Conservation (phyloP, 257 asterid species). For the Penstemon barbatus region DNA sequence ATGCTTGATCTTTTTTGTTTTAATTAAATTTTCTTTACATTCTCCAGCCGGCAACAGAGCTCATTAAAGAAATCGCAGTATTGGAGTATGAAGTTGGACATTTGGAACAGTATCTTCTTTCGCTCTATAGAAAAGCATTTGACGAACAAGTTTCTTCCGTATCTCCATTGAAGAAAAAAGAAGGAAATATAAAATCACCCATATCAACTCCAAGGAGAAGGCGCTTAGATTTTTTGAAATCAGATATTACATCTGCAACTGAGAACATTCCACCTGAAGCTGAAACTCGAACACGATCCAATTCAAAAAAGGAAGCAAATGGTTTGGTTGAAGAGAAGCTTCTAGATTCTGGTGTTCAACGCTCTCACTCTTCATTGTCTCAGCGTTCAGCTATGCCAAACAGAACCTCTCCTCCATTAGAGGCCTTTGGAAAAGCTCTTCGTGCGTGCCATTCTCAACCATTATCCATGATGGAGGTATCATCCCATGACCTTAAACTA, state of each 20-base stretch:
- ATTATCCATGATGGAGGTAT: conserved; percentile 89
- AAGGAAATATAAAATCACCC: conserved; percentile 44
- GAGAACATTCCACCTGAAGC: conserved; percentile 36
- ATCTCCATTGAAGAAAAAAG: conserved; percentile 40
- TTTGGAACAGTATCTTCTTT: conserved; percentile 69
- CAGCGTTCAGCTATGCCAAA: conserved; percentile 51
- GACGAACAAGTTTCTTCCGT: conserved; percentile 49
- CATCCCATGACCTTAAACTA: conserved; percentile 10
- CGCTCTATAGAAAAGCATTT: conserved; percentile 62
- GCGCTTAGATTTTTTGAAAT: conserved; percentile 66
- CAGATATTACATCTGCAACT: conserved; percentile 44
- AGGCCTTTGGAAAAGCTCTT: conserved; percentile 59
- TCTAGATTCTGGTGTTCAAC: conserved; percentile 58
- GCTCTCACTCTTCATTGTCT: conserved; percentile 82
- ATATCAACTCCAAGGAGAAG: conserved; percentile 67
- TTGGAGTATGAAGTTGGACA: conserved; percentile 62
- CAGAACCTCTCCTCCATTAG: conserved; percentile 60
- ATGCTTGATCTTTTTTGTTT: not conserved
- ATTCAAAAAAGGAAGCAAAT: conserved; percentile 41
- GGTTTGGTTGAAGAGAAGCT: conserved; percentile 50
- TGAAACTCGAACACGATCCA: conserved; percentile 33
- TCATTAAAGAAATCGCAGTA: conserved; percentile 59
- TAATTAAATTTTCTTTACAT: conserved; percentile 1
- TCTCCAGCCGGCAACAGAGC: conserved; percentile 62
- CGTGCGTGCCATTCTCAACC: conserved; percentile 98